Evolutionary conservation across 1,284 basidiomycete genomes (phyloP), one percentile per base, ranked within the genome.

Genomic region (Mrakiaceae sp.): DNA sequence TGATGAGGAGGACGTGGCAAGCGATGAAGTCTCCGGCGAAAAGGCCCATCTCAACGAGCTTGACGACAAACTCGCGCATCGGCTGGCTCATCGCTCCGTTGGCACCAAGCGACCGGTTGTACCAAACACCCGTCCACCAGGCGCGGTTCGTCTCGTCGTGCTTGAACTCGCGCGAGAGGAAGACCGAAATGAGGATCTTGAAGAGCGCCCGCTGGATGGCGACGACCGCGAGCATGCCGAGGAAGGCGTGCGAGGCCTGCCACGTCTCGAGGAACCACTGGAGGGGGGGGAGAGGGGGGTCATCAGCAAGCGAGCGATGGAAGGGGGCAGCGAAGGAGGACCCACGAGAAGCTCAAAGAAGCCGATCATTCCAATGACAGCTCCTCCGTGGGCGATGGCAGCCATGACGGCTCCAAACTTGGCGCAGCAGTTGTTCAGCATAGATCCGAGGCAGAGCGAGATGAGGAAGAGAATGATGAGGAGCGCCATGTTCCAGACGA

Each of bases 81-180:
- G 93, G 92, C 74, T 96, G 93, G 16, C 89, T 91, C 82, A 93
- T 87, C 54, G 86, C 89, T 16, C 53, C 61, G 75, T 91, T 87
- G 3, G 83, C 73, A 52, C 93, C 93, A 47, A 96, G 81, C 4
- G 90, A 91, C 60, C 92, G 87, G 64, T 91, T 91, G 75, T 93
- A 94, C 92, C 92, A 96, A 70, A 89, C 84, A 72, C 93, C 92
- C 52, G 91, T 94, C 93, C 93, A 97, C 92, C 92, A 97, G 8
- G 92, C 92, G 47, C 91, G 82, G 78, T 96, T 97, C 27, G 90
- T 93, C 79, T 96, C 92, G 74, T 97, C 93, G 73, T 95, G 90
- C 79, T 96, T 96, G 83, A 95, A 94, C 77, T 97, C 93, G 69
- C 93, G 86, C 27, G 53, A 58, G 53, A 97, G 80, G 83, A 94